phyloP scores from a whole-genome alignment of 306 rosid species.

The Mucuna pruriens region DNA sequence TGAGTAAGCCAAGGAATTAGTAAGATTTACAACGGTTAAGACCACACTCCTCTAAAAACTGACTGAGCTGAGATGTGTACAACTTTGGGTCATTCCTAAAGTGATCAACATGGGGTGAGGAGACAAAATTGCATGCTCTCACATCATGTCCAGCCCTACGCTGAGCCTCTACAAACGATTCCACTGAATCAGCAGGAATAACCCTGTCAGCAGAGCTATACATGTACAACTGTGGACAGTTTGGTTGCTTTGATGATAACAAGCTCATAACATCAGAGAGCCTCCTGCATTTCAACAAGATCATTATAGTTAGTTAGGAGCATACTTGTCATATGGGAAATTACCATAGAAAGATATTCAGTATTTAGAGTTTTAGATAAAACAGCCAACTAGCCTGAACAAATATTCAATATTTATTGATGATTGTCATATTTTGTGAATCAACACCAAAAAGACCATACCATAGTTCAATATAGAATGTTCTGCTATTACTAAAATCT shows the following conservation, averaged over 20 bases:
- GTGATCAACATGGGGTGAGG: conserved; percentile 98
- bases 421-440: neutral
- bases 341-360: neutral
- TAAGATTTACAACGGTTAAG: conserved; percentile 55
- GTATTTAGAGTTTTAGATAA: neutral
- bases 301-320: conserved; percentile 8
- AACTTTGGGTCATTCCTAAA: conserved; percentile 86
- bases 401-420: neutral
- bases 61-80: conserved; percentile 80
- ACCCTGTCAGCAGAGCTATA: conserved; percentile 95
- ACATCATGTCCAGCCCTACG: conserved; percentile 81
- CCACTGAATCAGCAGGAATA: conserved; percentile 85
- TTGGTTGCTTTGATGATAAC: conserved; percentile 80
- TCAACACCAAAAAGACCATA: neutral
- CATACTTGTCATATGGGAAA: neutral
- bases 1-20: conserved; percentile 33
- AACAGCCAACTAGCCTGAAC: neutral
- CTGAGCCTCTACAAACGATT: conserved; percentile 80
- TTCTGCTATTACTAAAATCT: conserved; percentile 13
- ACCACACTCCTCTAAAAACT: conserved; percentile 82
- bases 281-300: conserved; percentile 67
- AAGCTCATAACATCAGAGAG: conserved; percentile 79
- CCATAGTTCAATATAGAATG: neutral
- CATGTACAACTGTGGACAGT: conserved; percentile 88
- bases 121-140: conserved; percentile 91